These are phyloP conservation scores for Penicillium psychrofluorescens DNA, from an alignment of 495 filamentous ascomycete genomes.

Conservation along the genomic window DNA sequence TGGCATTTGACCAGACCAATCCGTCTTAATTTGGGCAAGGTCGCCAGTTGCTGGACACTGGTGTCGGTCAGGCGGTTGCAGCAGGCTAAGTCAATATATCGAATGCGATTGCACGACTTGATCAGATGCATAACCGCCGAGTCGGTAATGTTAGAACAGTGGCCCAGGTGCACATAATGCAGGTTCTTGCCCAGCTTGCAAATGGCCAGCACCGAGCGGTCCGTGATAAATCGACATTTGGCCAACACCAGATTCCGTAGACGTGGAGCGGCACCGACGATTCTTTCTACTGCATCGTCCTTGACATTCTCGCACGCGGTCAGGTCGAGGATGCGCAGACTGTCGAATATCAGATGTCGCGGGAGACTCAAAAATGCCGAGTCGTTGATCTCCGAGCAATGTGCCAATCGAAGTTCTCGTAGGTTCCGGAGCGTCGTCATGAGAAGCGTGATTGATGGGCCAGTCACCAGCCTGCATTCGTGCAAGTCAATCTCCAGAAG, in stretches of 20 bases:
- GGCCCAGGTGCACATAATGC: conserved; percentile 92
- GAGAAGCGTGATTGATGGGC: conserved; percentile 71
- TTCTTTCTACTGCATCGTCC: conserved; percentile 80
- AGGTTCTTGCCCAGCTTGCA: conserved; percentile 88
- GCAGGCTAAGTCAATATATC: conserved; percentile 96
- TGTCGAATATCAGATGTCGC: conserved; percentile 61
- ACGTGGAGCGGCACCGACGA: conserved; percentile 77
- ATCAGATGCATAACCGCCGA: conserved; percentile 75
- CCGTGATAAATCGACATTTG: conserved; percentile 89
- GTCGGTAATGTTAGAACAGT: conserved; percentile 89
- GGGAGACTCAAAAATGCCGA: conserved; percentile 80
- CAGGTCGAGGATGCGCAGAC: conserved; percentile 87
- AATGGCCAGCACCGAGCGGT: conserved; percentile 80
- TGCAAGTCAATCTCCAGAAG: conserved; percentile 96
- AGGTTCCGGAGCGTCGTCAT: conserved; percentile 70
- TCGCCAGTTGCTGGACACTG: conserved; percentile 78
- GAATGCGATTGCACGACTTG: conserved; percentile 80
- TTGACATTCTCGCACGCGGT: conserved; percentile 77
- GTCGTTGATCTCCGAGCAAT: conserved; percentile 77
- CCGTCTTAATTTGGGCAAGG: conserved; percentile 82
- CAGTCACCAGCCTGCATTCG: conserved; percentile 71
- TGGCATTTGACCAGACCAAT: conserved; percentile 94
- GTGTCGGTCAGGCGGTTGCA: conserved; percentile 82
- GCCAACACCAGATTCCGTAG: conserved; percentile 88
- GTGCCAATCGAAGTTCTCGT: conserved; percentile 79